These are phyloP conservation scores for Hirschfeldia incana DNA, from an alignment of 345 rosid species.

Conservation along the genomic window DNA sequence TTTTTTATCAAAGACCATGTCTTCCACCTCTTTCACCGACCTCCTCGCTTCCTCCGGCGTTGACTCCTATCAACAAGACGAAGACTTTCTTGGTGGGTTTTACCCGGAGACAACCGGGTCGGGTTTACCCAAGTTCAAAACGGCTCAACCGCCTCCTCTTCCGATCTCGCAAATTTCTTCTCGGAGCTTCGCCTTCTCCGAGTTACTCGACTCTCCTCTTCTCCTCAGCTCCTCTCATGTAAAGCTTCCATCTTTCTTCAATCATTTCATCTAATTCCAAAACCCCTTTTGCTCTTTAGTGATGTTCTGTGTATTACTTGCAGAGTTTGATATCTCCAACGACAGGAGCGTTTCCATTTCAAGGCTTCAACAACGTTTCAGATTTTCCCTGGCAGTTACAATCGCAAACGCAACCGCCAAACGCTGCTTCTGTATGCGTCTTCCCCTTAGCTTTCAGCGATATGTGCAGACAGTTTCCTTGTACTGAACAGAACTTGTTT, in stretches of 20 bases:
- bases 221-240: constrained; percentile 67
- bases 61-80: constrained; percentile 40
- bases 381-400: constrained; percentile 64
- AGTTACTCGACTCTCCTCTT: constrained; percentile 84
- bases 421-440: constrained; percentile 43
- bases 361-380: constrained; percentile 57
- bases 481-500: constrained; percentile 1
- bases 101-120: constrained; percentile 56
- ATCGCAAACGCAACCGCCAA: constrained; percentile 24
- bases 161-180: constrained; percentile 73
- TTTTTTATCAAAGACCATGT: constrained; percentile 21
- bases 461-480: constrained; percentile 31
- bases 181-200: constrained; percentile 69
- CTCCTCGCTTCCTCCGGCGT: constrained; percentile 49
- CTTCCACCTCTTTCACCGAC: constrained; percentile 54
- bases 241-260: constrained; percentile 43
- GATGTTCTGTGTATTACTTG: not conserved
- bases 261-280: not conserved
- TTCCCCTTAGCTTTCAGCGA: constrained; percentile 25
- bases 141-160: constrained; percentile 75
- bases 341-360: constrained; percentile 74
- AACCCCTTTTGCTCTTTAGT: constrained; percentile 25
- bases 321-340: constrained; percentile 94
- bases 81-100: constrained; percentile 33
- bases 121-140: constrained; percentile 86